Evolutionary conservation across 2,329 filamentous ascomycete species (phyloP).

Genomic region (Aspergillus tanneri): DNA sequence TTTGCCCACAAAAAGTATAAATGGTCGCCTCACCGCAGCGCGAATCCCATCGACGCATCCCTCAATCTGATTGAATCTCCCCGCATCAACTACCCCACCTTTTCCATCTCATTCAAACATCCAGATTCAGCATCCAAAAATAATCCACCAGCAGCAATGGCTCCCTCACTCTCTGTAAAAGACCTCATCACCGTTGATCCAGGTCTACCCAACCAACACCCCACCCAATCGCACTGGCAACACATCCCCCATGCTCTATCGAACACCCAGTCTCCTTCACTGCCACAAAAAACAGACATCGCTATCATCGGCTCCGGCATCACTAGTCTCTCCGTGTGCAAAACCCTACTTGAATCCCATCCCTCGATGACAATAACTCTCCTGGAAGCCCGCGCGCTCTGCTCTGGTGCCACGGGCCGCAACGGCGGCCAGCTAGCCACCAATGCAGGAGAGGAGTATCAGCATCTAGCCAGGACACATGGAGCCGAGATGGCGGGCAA

Average conservation of each 20-base stretch:
- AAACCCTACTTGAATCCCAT: conserved; percentile 18
- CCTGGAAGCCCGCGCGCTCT: conserved; percentile 33
- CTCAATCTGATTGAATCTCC: too few species aligned
- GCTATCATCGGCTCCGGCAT: conserved; percentile 36
- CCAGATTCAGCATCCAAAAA: too few species aligned
- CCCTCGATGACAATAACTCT: conserved; percentile 22
- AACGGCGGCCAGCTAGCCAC: conserved; percentile 37
- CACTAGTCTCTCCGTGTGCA: conserved; percentile 27
- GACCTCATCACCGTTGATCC: too few species aligned
- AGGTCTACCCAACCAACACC: conserved; percentile 24
- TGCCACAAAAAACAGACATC: conserved; percentile 28
- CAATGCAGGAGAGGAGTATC: conserved; percentile 27
- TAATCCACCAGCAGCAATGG: too few species aligned
- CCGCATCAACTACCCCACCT: too few species aligned
- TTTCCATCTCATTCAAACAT: too few species aligned
- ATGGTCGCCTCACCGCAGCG: too few species aligned
- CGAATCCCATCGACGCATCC: too few species aligned
- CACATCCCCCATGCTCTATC: conserved; percentile 26
- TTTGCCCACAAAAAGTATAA: too few species aligned
- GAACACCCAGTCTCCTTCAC: conserved; percentile 14
- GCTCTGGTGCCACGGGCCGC: conserved; percentile 35
- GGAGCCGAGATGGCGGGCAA: conserved; percentile 24
- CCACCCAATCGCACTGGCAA: conserved; percentile 39
- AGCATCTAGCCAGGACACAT: conserved; percentile 15
- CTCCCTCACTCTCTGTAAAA: too few species aligned